Percentiles rank a stretch among this genome's conserved stretches.
These are phyloP conservation scores for Wickerhamiella kurtzmanii DNA, from an alignment of 805 yeast species.

Conservation along the genomic window DNA sequence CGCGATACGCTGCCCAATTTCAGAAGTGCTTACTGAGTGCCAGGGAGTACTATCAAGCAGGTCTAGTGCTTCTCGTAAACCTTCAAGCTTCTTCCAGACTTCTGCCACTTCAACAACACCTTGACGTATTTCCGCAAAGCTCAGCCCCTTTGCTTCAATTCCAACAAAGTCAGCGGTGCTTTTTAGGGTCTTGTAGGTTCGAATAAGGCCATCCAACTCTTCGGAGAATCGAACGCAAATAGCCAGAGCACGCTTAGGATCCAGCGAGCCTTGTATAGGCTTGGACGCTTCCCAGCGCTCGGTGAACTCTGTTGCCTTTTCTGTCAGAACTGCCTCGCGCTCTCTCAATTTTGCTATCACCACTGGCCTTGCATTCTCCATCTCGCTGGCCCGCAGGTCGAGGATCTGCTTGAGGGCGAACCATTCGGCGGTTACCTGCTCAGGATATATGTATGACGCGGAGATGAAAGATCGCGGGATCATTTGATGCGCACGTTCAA, in stretches of 20 bases:
- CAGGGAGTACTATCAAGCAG: slow-evolving; percentile 35
- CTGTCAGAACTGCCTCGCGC: background rate
- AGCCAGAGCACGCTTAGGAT: background rate
- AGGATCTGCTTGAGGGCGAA: background rate
- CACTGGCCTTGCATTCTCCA: background rate
- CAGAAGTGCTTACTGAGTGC: slow-evolving; percentile 23
- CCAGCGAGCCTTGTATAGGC: slow-evolving; percentile 1
- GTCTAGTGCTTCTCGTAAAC: slow-evolving; percentile 36
- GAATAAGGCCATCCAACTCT: slow-evolving; percentile 28
- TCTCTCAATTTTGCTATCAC: background rate
- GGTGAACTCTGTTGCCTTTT: background rate
- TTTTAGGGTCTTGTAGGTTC: background rate
- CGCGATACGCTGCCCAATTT: slow-evolving; percentile 29
- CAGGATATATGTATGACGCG: background rate
- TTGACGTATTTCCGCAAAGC: slow-evolving; percentile 26
- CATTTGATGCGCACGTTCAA: background rate
- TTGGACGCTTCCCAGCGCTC: background rate
- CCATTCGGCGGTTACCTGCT: background rate
- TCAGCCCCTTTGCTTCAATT: slow-evolving; percentile 3
- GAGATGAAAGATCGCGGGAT: background rate
- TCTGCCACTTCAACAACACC: slow-evolving; percentile 44
- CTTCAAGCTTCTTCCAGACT: slow-evolving; percentile 52
- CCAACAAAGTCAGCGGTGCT: background rate
- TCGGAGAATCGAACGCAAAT: slow-evolving; percentile 31
- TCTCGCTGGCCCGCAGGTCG: background rate